Base-by-base conservation (phyloP, 805 yeast species). In the Cyberlindnera mississippiensis region DNA sequence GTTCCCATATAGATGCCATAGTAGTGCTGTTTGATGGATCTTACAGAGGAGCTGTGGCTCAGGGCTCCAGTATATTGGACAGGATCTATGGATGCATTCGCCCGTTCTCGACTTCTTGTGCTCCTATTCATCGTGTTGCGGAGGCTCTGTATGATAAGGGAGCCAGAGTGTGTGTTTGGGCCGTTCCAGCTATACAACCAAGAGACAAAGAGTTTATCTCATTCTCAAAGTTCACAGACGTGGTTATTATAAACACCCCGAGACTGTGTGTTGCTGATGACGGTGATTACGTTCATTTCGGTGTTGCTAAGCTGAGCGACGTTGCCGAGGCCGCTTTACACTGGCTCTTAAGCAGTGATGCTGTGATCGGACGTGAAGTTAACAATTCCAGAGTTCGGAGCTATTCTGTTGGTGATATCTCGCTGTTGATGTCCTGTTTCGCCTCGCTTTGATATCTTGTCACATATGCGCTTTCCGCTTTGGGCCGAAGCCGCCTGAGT, bases 61-160 rank as follows among this genome's bases (percentile, higher is more conserved):
- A 24, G 29, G 29, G 6, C 6, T 27, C 13, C 29, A 27, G 6
- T n/a, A 11, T 5, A 27, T 27, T 6, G 29, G 14, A 11, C 12
- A 27, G 12, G 29, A 27, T 27, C 12, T 12, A 27, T 11, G 29
- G 12, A n/a, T n/a, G 14, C 14, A 27, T 10, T 5, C 29, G 12
- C 29, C 6, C 13, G 12, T 27, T 13, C n/a, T 27, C n/a, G 14
- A 11, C 12, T 10, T 13, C 14, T 22, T 27, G 31, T 20, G 37
- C 30, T 13, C 31, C 37, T 9, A 15, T 33, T 24, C 13, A 26
- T 6, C 9, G 8, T 15, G 27, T 35, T 27, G 37, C 39, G 4
- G 34, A 28, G n/a, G 39, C 39, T 14, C 33, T 33, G 8, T 36
- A 36, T 19, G 28, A 28, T 19, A 28, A 22, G 18, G 39, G 39